Evolutionary conservation across 306 rosid genomes (phyloP), one percentile per base, ranked within the genome.

Genomic region (Prunus campanulata): DNA sequence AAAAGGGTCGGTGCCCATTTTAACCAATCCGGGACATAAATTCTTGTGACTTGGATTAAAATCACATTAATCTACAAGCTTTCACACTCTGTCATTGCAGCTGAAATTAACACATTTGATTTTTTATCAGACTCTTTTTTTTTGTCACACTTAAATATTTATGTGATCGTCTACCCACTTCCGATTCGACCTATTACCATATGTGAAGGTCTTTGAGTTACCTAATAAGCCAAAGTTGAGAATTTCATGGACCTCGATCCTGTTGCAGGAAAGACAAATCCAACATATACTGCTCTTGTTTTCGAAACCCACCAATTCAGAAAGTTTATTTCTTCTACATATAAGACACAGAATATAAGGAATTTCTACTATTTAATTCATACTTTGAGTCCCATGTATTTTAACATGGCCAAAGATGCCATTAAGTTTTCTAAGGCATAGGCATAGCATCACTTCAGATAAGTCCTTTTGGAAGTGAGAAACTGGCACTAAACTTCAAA

Each of bases 1-100:
- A 69, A 44, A 54, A 72, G 70, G 77, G 90, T 82, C 78, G 90
- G 88, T 85, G 84, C 51, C 55, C 67, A 82, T 78, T 30, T 47
- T 29, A n/a, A 72, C 18, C 46, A 71, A 71, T 66, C 25, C 20
- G 16, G 47, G 64, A 75, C 72, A 79, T 75, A 71, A 54, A 75
- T 75, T 70, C 72, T 73, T 50, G 75, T 67, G 4, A 50, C 7
- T 35, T 44, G 51, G 11, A 50, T 63, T 13, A 44, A 52, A 51
- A 16, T 16, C 29, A 25, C 52, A 63, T 22, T 50, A 62, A 64
- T 29, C 49, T 50, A 29, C 57, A 47, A 46, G 22, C 20, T 67
- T 22, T 42, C 22, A 4, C 52, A 62, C 44, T 32, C 14, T 7
- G 67, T 19, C 29, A 0, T 56, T 56, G 27, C 61, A 3, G 9